A percentile compares a stretch with the other conserved stretches of the same genome.
These are phyloP conservation scores for Cucumis sativus DNA, from an alignment of 306 rosid genomes.

Conservation along the genomic window DNA sequence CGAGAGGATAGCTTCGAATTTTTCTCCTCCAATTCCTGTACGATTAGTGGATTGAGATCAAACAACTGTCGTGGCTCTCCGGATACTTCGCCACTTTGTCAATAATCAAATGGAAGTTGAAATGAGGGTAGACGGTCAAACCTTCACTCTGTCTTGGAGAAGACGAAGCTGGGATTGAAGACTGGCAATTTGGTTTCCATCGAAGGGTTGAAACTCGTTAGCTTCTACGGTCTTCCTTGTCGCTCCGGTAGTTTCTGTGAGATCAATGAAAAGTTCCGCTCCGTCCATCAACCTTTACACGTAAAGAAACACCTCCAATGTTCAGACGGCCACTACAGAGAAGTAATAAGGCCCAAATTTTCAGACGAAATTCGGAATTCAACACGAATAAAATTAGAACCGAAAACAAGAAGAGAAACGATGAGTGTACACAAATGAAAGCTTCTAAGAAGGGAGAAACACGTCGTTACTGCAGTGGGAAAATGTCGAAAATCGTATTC, in stretches of 20 bases:
- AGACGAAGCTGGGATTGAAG: conserved; percentile 24
- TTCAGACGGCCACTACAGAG: neutral
- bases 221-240: neutral
- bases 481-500: neutral
- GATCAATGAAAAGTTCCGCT: neutral
- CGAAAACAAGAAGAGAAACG: neutral
- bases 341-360: neutral
- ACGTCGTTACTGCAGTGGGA: neutral
- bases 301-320: neutral
- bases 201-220: neutral
- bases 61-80: neutral
- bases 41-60: conserved; percentile 6
- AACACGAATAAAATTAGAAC: neutral
- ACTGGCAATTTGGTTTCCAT: conserved; percentile 16
- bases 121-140: neutral
- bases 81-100: neutral
- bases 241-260: neutral
- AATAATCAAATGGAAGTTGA: neutral
- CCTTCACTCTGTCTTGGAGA: conserved; percentile 51
- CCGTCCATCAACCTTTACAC: neutral
- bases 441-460: neutral
- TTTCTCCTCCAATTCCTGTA: conserved; percentile 56
- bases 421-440: neutral
- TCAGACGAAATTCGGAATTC: neutral
- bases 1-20: conserved; percentile 46